These are phyloP conservation scores for Pleomassaria siparia DNA, from an alignment of 2,329 filamentous ascomycete genomes.

Conservation along the genomic window DNA sequence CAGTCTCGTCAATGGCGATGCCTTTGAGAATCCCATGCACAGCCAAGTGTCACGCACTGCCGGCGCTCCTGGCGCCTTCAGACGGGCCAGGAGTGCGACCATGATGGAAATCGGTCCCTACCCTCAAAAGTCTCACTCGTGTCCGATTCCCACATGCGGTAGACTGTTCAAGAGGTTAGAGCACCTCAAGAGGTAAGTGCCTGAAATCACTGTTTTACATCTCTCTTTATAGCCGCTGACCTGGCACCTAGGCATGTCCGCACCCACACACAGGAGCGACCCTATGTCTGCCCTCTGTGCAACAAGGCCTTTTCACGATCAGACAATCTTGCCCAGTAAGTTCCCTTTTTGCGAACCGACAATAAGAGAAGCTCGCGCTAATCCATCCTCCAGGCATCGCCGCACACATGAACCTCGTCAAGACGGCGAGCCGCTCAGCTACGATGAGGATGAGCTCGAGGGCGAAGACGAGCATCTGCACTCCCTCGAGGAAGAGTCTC, in stretches of 20 bases:
- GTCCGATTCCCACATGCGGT: slow-evolving; percentile 97
- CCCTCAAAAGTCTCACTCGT: slow-evolving; percentile 96
- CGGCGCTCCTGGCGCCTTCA: slow-evolving; percentile 71
- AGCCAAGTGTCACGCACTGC: slow-evolving; percentile 62
- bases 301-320: slow-evolving; percentile 98
- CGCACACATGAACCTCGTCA: slow-evolving; percentile 78
- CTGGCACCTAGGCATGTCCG: slow-evolving; percentile 80
- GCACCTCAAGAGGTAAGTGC: slow-evolving; percentile 93
- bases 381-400: slow-evolving; percentile 60
- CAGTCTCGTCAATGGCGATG: slow-evolving; percentile 41
- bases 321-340: slow-evolving; percentile 97
- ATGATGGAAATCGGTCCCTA: slow-evolving; percentile 97
- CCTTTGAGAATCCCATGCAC: slow-evolving; percentile 50
- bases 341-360: slow-evolving; percentile 6
- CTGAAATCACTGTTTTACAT: slow-evolving; percentile 39
- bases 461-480: slow-evolving; percentile 85
- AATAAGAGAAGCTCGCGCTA: slow-evolving; percentile 24
- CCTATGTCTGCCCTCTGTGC: slow-evolving; percentile 96
- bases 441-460: slow-evolving; percentile 83
- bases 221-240: slow-evolving; percentile 52
- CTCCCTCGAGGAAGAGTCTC: slow-evolving; percentile 76
- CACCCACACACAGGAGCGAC: slow-evolving; percentile 98
- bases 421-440: slow-evolving; percentile 64
- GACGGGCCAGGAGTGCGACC: slow-evolving; percentile 89
- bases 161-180: slow-evolving; percentile 98